phyloP scores from a whole-genome alignment of 1,139 yeast species.

The Kodamaea sp. region DNA sequence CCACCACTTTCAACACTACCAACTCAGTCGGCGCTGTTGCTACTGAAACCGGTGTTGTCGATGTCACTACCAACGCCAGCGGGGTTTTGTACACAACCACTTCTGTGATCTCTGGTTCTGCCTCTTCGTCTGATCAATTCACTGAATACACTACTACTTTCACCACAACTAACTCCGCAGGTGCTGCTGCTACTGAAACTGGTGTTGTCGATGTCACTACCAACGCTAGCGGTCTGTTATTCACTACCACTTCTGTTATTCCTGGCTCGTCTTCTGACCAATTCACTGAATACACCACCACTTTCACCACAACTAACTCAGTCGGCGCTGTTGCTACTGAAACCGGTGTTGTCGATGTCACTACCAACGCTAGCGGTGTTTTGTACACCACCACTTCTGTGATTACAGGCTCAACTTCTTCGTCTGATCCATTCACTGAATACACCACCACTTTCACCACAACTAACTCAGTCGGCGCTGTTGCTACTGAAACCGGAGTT shows the following conservation, averaged over 20 bases:
- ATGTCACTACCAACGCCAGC: constrained; percentile 7
- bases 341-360: constrained; percentile 5
- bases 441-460: constrained; percentile 9
- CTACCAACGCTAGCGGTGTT: constrained; percentile 10
- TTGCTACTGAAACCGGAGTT: constrained; percentile 2
- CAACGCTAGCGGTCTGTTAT: constrained; percentile 10
- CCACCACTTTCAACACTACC: constrained; percentile 9
- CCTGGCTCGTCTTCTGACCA: neutral
- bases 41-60: constrained; percentile 5
- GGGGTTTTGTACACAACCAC: constrained; percentile 9
- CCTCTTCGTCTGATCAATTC: constrained; percentile 4
- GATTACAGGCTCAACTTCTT: constrained; percentile 1
- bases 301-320: constrained; percentile 8
- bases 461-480: constrained; percentile 4
- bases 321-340: constrained; percentile 3
- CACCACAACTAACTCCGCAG: constrained; percentile 7
- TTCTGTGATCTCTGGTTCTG: constrained; percentile 1
- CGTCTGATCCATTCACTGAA: constrained; percentile 4
- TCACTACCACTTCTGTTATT: constrained; percentile 2
- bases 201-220: constrained; percentile 7
- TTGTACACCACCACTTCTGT: constrained; percentile 5
- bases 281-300: constrained; percentile 9
- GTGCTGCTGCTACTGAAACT: constrained; percentile 2
- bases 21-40: constrained; percentile 3
- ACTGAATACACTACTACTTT: constrained; percentile 20